phyloP scores from a whole-genome alignment of 805 yeast genomes.

The Torulaspora microellipsoides region DNA sequence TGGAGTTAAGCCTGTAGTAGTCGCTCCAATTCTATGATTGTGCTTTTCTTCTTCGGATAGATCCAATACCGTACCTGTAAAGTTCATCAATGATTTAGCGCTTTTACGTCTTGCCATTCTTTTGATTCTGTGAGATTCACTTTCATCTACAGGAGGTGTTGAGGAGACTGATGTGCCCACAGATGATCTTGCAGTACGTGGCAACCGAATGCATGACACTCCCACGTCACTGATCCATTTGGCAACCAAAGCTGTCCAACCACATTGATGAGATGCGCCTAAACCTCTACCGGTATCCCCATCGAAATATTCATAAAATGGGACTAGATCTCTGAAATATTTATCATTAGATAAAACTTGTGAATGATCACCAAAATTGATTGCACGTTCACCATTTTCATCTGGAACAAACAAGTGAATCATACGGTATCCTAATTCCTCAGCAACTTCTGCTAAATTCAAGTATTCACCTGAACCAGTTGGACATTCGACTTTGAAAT shows the following conservation, averaged over 20 bases:
- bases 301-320: slow-evolving; percentile 84
- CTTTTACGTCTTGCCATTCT: slow-evolving; percentile 61
- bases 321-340: slow-evolving; percentile 66
- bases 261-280: slow-evolving; percentile 93
- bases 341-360: slow-evolving; percentile 59
- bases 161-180: slow-evolving; percentile 13
- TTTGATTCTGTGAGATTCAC: slow-evolving; percentile 38
- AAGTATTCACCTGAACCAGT: slow-evolving; percentile 70
- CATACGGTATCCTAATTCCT: slow-evolving; percentile 80
- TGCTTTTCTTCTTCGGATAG: slow-evolving; percentile 56
- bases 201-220: slow-evolving; percentile 42
- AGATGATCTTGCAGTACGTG: slow-evolving; percentile 29
- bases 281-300: slow-evolving; percentile 93
- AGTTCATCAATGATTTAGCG: slow-evolving; percentile 65
- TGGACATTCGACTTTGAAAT: slow-evolving; percentile 82
- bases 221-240: slow-evolving; percentile 90
- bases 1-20: slow-evolving; percentile 22
- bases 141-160: slow-evolving; percentile 13
- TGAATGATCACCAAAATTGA: slow-evolving; percentile 64
- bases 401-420: slow-evolving; percentile 71
- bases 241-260: slow-evolving; percentile 93
- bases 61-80: slow-evolving; percentile 64
- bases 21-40: slow-evolving; percentile 26
- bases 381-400: slow-evolving; percentile 64
- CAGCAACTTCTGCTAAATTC: slow-evolving; percentile 86